Evolutionary conservation across 352 stramenopile genomes (phyloP).

Genomic region (Phytophthora cryptogea): DNA sequence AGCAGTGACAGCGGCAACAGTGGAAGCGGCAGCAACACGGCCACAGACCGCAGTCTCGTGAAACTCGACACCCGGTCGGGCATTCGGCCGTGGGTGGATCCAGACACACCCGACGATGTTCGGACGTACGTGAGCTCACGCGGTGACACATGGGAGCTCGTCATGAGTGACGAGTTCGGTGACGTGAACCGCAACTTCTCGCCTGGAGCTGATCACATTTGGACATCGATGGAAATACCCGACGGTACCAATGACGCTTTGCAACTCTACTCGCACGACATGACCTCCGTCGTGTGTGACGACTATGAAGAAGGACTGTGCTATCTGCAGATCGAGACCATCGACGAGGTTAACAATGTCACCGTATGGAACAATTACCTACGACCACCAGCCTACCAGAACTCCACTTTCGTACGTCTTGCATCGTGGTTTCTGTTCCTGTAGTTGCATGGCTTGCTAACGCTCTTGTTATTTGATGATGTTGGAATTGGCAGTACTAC

Average conservation of each 20-base stretch:
- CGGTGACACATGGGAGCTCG: slow-evolving; percentile 55
- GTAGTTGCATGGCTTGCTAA: neutral
- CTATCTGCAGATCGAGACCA: slow-evolving; percentile 64
- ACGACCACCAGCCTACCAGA: slow-evolving; percentile 55
- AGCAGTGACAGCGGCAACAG: slow-evolving; percentile 12
- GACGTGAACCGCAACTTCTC: slow-evolving; percentile 54
- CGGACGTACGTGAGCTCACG: slow-evolving; percentile 55
- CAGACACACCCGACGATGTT: slow-evolving; percentile 48
- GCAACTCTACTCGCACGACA: slow-evolving; percentile 70
- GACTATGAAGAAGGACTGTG: slow-evolving; percentile 44
- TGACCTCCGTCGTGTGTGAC: slow-evolving; percentile 60
- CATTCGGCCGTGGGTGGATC: slow-evolving; percentile 61
- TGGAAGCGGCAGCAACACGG: slow-evolving; percentile 25
- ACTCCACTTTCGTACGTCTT: slow-evolving; percentile 41
- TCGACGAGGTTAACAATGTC: slow-evolving; percentile 58
- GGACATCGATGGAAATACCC: slow-evolving; percentile 67
- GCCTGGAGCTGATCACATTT: slow-evolving; percentile 60
- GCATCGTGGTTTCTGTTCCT: slow-evolving; percentile 9
- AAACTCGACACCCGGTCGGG: slow-evolving; percentile 50
- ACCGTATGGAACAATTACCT: slow-evolving; percentile 76
- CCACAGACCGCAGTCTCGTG: slow-evolving; percentile 31
- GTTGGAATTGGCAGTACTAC: slow-evolving; percentile 55
- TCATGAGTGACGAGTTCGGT: slow-evolving; percentile 79
- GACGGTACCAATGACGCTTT: slow-evolving; percentile 71
- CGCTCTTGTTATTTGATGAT: neutral